Evolutionary conservation across 1,139 yeast genomes (phyloP).

Genomic region (Nakaseomyces uthaithaninus): DNA sequence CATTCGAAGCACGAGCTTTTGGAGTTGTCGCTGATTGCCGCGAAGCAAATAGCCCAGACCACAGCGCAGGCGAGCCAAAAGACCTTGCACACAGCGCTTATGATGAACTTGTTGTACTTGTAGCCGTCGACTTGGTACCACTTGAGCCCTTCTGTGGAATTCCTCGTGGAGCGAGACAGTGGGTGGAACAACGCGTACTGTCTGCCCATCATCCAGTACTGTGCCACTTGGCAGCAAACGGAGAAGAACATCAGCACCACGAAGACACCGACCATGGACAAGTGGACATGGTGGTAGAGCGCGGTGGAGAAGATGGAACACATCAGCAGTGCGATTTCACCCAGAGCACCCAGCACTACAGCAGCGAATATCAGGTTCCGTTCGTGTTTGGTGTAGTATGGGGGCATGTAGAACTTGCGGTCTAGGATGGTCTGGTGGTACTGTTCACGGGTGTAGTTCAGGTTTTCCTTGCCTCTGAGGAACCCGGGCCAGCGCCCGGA

Average conservation of each 20-base stretch:
- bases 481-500: constrained; percentile 10
- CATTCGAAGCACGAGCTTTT: constrained; percentile 64
- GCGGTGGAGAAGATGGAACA: constrained; percentile 70
- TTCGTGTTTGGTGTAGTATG: constrained; percentile 35
- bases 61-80: constrained; percentile 66
- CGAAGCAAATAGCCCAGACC: constrained; percentile 64
- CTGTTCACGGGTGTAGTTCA: background rate
- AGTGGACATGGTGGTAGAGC: constrained; percentile 51
- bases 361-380: constrained; percentile 33
- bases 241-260: constrained; percentile 61
- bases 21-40: constrained; percentile 38
- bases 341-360: constrained; percentile 41
- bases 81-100: constrained; percentile 47
- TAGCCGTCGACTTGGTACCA: constrained; percentile 32
- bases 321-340: constrained; percentile 70
- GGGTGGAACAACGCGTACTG: constrained; percentile 36
- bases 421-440: constrained; percentile 7
- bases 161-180: constrained; percentile 12
- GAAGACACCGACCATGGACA: constrained; percentile 64
- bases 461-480: constrained; percentile 7
- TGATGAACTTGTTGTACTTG: constrained; percentile 38
- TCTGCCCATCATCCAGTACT: constrained; percentile 55
- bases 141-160: constrained; percentile 8
- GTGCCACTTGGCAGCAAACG: constrained; percentile 50
- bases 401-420: constrained; percentile 29